phyloP scores from a whole-genome alignment of 345 rosid genomes.

The Citrus hindsii region DNA sequence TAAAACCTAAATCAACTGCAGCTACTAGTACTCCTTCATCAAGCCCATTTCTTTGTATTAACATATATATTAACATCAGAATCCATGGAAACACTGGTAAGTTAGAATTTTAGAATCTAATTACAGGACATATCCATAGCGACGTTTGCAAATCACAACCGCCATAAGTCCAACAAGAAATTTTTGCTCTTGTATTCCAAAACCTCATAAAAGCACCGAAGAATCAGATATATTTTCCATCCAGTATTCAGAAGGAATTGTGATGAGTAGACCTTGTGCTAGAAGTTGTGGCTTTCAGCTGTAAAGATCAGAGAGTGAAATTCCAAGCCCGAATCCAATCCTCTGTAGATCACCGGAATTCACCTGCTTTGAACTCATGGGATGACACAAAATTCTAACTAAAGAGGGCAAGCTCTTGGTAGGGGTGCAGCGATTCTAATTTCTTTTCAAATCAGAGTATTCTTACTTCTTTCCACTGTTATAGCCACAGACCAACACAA shows the following conservation, averaged over 20 bases:
- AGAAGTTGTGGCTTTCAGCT: not conserved
- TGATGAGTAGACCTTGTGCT: not conserved
- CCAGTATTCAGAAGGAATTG: not conserved
- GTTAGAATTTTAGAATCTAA: not conserved
- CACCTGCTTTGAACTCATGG: not conserved
- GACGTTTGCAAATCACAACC: not conserved
- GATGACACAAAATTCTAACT: not conserved
- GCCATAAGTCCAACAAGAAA: not conserved
- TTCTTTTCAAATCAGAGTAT: not conserved
- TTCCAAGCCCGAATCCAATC: not conserved
- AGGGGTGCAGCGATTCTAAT: not conserved
- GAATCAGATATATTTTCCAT: conserved; percentile 1
- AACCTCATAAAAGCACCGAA: not conserved
- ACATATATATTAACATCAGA: not conserved
- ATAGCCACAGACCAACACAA: not conserved
- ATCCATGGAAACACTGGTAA: not conserved
- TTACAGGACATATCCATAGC: not conserved
- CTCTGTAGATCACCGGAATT: not conserved
- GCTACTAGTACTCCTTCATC: not conserved
- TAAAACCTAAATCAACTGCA: not conserved
- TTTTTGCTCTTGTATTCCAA: not conserved
- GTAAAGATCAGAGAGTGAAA: not conserved
- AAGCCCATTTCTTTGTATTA: conserved; percentile 3
- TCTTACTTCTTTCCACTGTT: not conserved
- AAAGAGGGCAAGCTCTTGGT: not conserved